Conservation (phyloP, 1,284 basidiomycete genomes). For the Cutaneotrichosporon sp. region DNA sequence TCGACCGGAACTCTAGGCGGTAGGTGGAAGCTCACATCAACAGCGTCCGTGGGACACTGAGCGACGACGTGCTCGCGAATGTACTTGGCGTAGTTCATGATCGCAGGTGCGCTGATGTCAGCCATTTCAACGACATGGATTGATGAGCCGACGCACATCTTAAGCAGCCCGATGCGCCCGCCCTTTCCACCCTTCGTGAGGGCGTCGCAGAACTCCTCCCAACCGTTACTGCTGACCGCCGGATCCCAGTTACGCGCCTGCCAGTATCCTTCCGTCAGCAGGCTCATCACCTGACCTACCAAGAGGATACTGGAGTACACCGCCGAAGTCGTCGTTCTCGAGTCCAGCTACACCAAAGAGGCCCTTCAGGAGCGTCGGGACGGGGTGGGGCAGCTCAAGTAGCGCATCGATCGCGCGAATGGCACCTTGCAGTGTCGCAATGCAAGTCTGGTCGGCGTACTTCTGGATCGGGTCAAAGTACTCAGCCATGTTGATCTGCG, state of each 20-base stretch:
- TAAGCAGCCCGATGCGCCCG: constrained; percentile 35
- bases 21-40: constrained; percentile 10
- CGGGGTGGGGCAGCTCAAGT: constrained; percentile 58
- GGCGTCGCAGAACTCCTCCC: constrained; percentile 62
- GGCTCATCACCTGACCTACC: not conserved
- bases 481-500: constrained; percentile 58
- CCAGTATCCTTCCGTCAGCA: constrained; percentile 54
- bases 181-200: constrained; percentile 54
- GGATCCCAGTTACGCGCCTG: constrained; percentile 76
- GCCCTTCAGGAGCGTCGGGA: constrained; percentile 61
- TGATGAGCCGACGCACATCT: constrained; percentile 45
- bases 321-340: constrained; percentile 73
- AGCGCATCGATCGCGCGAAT: constrained; percentile 63
- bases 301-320: constrained; percentile 28
- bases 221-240: constrained; percentile 38
- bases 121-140: constrained; percentile 25
- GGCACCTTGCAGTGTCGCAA: constrained; percentile 65
- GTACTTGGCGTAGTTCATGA: constrained; percentile 74
- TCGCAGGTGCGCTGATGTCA: constrained; percentile 50
- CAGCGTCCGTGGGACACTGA: constrained; percentile 59
- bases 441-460: constrained; percentile 71
- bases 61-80: constrained; percentile 69
- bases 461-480: constrained; percentile 83
- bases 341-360: constrained; percentile 71
- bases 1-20: not conserved